Evolutionary conservation across 2,329 filamentous ascomycete genomes (phyloP).

Genomic region (Curvularia lunata): DNA sequence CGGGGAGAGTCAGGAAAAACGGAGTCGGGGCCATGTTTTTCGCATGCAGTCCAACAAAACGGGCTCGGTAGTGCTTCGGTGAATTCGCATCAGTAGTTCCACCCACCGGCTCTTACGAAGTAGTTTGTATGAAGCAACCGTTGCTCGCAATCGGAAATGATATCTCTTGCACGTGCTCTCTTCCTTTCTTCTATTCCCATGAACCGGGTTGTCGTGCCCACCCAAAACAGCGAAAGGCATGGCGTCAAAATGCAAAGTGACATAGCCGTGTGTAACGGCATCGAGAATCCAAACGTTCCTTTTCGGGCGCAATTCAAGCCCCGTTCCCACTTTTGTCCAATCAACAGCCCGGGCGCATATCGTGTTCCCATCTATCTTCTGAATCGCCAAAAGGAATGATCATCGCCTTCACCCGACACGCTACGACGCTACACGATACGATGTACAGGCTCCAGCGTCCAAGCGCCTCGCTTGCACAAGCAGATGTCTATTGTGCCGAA

Average conservation of each 20-base stretch:
- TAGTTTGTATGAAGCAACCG: background rate
- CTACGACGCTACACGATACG: too few species aligned
- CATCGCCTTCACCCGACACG: background rate
- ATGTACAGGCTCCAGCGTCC: background rate
- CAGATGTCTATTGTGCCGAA: background rate
- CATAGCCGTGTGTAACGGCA: background rate
- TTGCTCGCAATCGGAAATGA: background rate
- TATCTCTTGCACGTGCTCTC: background rate
- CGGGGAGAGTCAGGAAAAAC: constrained; percentile 19
- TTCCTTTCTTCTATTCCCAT: background rate
- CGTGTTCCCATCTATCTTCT: background rate
- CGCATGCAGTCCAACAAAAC: background rate
- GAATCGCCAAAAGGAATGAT: background rate
- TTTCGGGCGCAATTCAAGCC: background rate
- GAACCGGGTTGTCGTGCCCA: background rate
- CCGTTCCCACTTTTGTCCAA: background rate
- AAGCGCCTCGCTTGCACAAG: background rate
- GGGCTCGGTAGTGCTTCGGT: background rate
- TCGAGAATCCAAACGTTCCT: background rate
- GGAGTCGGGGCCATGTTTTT: constrained; percentile 13
- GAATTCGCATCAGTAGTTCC: background rate
- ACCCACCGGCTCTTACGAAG: background rate
- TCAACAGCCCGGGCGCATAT: background rate
- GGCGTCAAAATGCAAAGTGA: background rate
- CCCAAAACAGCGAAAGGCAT: background rate